phyloP scores from a whole-genome alignment of 805 yeast species.

The Grigorovia yakushimaensis region DNA sequence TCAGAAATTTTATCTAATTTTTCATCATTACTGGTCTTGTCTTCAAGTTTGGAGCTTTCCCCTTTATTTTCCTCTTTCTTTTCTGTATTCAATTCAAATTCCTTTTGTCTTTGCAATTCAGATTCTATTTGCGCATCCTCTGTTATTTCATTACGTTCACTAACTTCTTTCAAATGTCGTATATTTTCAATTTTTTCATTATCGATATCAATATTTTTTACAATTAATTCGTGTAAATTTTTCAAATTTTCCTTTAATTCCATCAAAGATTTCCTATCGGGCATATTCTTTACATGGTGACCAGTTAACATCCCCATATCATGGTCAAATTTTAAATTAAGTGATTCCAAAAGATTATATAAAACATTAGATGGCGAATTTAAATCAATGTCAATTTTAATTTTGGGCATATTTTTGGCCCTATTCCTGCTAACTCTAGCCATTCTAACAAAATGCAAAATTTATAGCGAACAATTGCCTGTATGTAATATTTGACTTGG shows the following conservation, averaged over 20 bases:
- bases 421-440: constrained; percentile 20
- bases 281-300: constrained; percentile 38
- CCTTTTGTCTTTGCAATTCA: background rate
- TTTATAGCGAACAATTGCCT: background rate
- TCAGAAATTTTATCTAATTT: no score
- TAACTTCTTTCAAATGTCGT: constrained; percentile 10
- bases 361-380: constrained; percentile 34
- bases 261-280: constrained; percentile 31
- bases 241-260: constrained; percentile 35
- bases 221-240: constrained; percentile 16
- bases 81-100: no score
- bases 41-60: no score
- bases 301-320: constrained; percentile 56
- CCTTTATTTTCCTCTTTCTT: no score
- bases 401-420: background rate
- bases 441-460: constrained; percentile 4
- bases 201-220: constrained; percentile 17
- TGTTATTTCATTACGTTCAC: background rate
- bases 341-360: constrained; percentile 41
- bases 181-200: constrained; percentile 12
- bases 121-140: constrained; percentile 3
- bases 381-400: background rate
- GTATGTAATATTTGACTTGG: background rate
- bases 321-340: constrained; percentile 47
- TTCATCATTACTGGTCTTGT: no score